A percentile compares a stretch with the other conserved stretches of the same genome.
These are phyloP conservation scores for Pugionium cornutum DNA, from an alignment of 345 rosid genomes.

Conservation along the genomic window DNA sequence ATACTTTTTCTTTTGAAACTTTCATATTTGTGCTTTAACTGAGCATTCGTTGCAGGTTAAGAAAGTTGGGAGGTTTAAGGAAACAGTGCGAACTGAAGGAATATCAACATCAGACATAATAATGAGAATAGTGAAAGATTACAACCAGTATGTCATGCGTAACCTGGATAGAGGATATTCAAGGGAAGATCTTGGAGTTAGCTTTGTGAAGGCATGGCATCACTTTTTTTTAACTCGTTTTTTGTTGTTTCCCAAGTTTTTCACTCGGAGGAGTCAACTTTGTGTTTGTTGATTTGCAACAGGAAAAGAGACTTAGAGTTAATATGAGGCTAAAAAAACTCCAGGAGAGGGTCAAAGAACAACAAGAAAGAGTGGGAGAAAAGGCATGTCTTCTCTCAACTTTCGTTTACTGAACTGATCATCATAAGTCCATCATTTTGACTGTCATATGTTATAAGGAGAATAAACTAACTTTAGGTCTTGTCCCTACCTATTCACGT, in stretches of 20 bases:
- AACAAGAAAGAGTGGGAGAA: conserved; percentile 87
- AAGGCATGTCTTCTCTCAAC: conserved; percentile 48
- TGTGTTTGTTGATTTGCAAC: conserved; percentile 28
- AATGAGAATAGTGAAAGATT: conserved; percentile 93
- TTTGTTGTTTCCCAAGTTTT: not conserved
- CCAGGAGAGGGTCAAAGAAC: conserved; percentile 89
- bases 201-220: conserved; percentile 73
- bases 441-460: not conserved
- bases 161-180: conserved; percentile 88
- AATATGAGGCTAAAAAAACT: conserved; percentile 88
- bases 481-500: not conserved
- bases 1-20: conserved; percentile 5
- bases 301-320: conserved; percentile 92
- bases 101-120: conserved; percentile 36
- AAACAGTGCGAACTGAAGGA: conserved; percentile 89
- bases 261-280: conserved; percentile 14
- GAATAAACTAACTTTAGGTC: conserved; percentile 3
- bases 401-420: conserved; percentile 17
- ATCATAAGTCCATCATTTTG: not conserved
- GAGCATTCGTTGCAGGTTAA: conserved; percentile 56
- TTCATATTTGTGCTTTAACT: conserved; percentile 23
- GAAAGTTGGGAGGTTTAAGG: conserved; percentile 81
- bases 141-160: conserved; percentile 92
- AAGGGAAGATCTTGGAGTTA: conserved; percentile 90
- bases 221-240: not conserved